Conservation (phyloP, 116 monocot genomes). For the Cymodocea nodosa region DNA sequence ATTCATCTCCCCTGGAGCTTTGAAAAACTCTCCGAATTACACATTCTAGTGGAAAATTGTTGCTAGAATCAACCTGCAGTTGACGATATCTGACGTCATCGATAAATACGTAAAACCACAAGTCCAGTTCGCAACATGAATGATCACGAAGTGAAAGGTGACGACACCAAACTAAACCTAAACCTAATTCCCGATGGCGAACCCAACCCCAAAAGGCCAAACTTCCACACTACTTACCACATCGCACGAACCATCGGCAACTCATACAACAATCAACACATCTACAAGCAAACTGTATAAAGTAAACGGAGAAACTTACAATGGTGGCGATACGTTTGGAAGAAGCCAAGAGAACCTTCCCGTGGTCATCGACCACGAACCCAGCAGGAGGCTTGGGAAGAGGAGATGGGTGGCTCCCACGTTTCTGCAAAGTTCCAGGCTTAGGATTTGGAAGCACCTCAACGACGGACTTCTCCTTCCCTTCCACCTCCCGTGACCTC, state of each 20-base stretch:
- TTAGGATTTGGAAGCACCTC: constrained; percentile 14
- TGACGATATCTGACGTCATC: background rate
- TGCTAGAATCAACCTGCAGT: constrained; percentile 73
- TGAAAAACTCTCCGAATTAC: constrained; percentile 79
- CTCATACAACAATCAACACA: background rate
- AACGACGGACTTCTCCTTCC: constrained; percentile 9
- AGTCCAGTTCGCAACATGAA: background rate
- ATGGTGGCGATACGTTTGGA: constrained; percentile 53
- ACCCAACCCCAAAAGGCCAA: too few relatives aligned
- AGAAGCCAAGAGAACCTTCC: constrained; percentile 48
- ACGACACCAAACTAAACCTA: too few relatives aligned
- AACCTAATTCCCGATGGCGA: too few relatives aligned
- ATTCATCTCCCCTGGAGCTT: constrained; percentile 71
- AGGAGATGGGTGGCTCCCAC: constrained; percentile 19
- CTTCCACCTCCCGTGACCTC: background rate
- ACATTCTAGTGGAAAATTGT: constrained; percentile 77
- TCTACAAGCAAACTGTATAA: background rate
- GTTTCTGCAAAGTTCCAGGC: background rate
- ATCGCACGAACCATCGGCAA: too few relatives aligned
- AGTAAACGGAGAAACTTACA: constrained; percentile 19
- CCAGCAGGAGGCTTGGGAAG: constrained; percentile 73
- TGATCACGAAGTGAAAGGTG: too few relatives aligned
- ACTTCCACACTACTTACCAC: too few relatives aligned
- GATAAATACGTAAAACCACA: background rate
- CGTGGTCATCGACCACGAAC: constrained; percentile 49